Evolutionary conservation across 305 asterid genomes (phyloP), one percentile per base, ranked within the genome.

Genomic region (Fraxinus xanthoxyloides): DNA sequence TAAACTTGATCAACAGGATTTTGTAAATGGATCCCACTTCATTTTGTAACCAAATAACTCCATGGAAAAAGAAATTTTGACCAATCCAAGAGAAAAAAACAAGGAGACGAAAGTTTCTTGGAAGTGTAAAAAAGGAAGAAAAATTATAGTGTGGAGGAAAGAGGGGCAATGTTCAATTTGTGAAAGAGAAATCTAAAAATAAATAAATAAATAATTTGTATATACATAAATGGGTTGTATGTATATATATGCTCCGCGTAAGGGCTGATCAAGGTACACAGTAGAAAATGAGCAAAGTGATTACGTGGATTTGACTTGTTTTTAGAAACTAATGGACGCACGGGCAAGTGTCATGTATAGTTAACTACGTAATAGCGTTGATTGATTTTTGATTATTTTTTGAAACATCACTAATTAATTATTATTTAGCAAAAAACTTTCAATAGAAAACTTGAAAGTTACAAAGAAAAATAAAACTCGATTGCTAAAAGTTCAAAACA

Each of bases 21-120:
- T 69, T 69, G 7, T 30, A 30, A 1, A 10, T 69, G 7, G 28
- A 28, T 30, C 36, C 75, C 38, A 69, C 38, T 69, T 69, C 75
- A 26, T 30, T 28, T 26, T 69, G 21, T 5, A 69, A 30, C 38
- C 38, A 10, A 30, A 69, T 13, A 69, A 30, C 38, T 77, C 86
- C 85, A 56, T 86, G 51, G 80, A 43, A 32, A 76, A 30, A 70
- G 76, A 84, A 82, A 61, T 72, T 35, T 74, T 30, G 77, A 73
- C 86, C 79, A 54, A 61, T 23, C 31, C 30, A 79, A 21, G 26
- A 61, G 82, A 69, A 72, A 75, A 73, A 35, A 54, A 54, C 9
- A 69, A 26, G 65, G 34, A 48, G 56, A 36, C 15, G 13, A 69
- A 86, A 80, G 56, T 38, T 89, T 87, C 89, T 85, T 80, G 89